A percentile compares a stretch with the other conserved stretches of the same genome.
Evolutionary conservation across 2,329 filamentous ascomycete genomes (phyloP).

Genomic region (Cladobotryum mycophilum): DNA sequence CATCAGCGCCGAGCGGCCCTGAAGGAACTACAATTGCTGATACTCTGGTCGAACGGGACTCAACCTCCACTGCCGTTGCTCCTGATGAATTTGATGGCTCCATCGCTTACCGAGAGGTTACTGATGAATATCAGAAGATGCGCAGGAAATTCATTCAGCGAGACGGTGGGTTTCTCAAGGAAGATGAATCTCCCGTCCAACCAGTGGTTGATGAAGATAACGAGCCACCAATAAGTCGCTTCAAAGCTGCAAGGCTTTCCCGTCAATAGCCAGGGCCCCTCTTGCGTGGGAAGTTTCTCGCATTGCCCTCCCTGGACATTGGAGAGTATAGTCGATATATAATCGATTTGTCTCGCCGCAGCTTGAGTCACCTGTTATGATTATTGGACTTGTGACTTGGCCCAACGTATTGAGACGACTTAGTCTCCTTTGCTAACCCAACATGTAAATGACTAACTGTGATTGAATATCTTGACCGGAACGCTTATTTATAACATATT

Average conservation of each 20-base stretch:
- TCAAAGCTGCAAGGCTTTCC: constrained; percentile 63
- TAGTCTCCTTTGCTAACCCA: background rate
- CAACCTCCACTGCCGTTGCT: constrained; percentile 21
- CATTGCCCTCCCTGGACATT: background rate
- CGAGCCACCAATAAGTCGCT: constrained; percentile 60
- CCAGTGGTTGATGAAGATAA: constrained; percentile 60
- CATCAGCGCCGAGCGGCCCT: constrained; percentile 41
- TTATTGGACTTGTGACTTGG: constrained; percentile 13
- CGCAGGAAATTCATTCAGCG: constrained; percentile 78
- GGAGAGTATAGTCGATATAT: constrained; percentile 19
- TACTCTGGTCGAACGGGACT: constrained; percentile 50
- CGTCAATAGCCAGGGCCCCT: constrained; percentile 33
- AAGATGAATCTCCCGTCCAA: constrained; percentile 61
- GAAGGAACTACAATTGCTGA: constrained; percentile 53
- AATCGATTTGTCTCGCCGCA: constrained; percentile 23
- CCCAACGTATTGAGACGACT: background rate
- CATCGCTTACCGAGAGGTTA: constrained; percentile 71
- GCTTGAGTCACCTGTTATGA: constrained; percentile 14
- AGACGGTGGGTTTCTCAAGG: constrained; percentile 73
- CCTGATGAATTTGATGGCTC: constrained; percentile 63
- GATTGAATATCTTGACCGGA: constrained; percentile 14
- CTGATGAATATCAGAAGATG: constrained; percentile 73
- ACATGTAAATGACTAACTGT: background rate
- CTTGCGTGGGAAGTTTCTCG: background rate
- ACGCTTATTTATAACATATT: constrained; percentile 34